A percentile compares a stretch with the other conserved stretches of the same genome.
phyloP scores from a whole-genome alignment of 306 rosid genomes.

The Acacia melanoxylon region DNA sequence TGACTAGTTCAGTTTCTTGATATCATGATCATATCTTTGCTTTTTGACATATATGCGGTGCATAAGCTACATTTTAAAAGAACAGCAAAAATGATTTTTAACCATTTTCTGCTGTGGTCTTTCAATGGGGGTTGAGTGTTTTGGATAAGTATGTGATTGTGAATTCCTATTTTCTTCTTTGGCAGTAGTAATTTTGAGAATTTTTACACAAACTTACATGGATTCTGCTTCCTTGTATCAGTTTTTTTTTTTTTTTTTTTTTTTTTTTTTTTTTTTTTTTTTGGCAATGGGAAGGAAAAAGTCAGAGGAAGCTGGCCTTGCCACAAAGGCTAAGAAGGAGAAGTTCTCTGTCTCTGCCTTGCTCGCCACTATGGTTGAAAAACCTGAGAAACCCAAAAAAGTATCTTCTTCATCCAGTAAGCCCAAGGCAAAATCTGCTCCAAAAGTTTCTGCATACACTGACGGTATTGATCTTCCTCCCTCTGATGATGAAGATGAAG shows the following conservation, averaged over 20 bases:
- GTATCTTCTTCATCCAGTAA: conserved; percentile 41
- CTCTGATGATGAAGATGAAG: conserved; percentile 54
- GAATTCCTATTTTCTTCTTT: not conserved
- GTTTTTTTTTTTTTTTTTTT: not conserved
- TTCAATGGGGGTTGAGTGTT: not conserved
- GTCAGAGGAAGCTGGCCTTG: conserved; percentile 27
- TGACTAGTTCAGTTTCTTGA: not conserved
- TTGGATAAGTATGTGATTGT: not conserved
- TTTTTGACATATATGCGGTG: not conserved
- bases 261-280: not conserved
- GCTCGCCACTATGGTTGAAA: conserved; percentile 31
- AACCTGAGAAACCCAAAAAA: conserved; percentile 33
- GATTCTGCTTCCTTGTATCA: not conserved
- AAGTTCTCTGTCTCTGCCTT: conserved; percentile 31
- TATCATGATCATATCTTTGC: not conserved
- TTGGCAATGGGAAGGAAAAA: conserved; percentile 32
- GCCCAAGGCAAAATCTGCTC: conserved; percentile 44
- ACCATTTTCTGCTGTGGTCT: no score
- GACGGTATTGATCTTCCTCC: conserved; percentile 58
- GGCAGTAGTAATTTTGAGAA: not conserved
- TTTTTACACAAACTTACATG: not conserved
- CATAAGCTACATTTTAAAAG: not conserved
- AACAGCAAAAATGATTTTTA: no score
- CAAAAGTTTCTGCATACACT: conserved; percentile 42
- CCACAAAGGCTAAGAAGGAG: conserved; percentile 28